These are phyloP conservation scores for Xylaria sp. DNA, from an alignment of 2,329 filamentous ascomycete species.

Conservation along the genomic window DNA sequence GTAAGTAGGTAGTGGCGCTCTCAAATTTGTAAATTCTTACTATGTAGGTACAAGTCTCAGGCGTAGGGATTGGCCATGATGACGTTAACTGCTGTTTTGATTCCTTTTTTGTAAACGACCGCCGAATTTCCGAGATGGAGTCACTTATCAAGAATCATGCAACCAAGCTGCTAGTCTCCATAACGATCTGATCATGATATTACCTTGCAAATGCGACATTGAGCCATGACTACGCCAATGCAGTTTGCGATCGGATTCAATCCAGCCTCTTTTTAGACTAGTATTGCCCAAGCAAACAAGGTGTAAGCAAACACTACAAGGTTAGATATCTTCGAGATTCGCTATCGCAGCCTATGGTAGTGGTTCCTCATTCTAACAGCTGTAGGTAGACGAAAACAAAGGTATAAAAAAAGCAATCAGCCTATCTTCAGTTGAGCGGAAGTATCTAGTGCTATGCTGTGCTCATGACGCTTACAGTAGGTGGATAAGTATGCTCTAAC, in stretches of 20 bases:
- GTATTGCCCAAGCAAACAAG: neutral
- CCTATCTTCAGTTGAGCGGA: neutral
- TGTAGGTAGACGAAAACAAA: slow-evolving; percentile 10
- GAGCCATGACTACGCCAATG: neutral
- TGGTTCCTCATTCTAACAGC: neutral
- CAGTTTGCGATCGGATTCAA: neutral
- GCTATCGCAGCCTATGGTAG: neutral
- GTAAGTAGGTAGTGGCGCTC: neutral
- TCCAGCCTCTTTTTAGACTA: neutral
- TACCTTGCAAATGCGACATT: neutral
- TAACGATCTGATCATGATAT: slow-evolving; percentile 1
- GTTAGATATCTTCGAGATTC: neutral
- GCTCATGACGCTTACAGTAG: neutral
- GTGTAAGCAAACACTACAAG: neutral
- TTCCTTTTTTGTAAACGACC: slow-evolving; percentile 9
- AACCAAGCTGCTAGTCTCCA: neutral
- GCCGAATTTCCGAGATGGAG: slow-evolving; percentile 10
- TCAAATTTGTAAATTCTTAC: slow-evolving; percentile 5
- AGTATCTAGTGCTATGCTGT: neutral
- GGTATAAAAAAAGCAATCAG: slow-evolving; percentile 16
- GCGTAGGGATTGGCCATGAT: slow-evolving; percentile 9
- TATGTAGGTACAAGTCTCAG: neutral
- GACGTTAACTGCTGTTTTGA: slow-evolving; percentile 11
- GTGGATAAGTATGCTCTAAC: neutral
- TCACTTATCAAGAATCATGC: slow-evolving; percentile 16